A percentile compares a stretch with the other conserved stretches of the same genome.
These are phyloP conservation scores for Saccharum spontaneum DNA, from an alignment of 176 grass and related monocot species.

Conservation along the genomic window DNA sequence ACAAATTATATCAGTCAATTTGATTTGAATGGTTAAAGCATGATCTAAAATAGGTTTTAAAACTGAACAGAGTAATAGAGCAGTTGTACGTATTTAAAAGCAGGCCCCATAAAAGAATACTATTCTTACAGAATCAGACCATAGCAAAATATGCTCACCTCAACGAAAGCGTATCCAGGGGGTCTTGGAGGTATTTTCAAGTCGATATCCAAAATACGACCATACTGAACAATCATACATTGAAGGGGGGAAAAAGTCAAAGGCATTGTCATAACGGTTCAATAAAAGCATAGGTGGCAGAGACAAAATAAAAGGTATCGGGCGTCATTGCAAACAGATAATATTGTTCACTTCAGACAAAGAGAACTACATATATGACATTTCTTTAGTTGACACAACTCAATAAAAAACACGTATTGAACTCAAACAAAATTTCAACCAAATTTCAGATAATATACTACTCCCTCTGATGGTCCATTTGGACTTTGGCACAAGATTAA, in stretches of 20 bases:
- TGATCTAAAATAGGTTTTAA: background rate
- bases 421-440: background rate
- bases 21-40: background rate
- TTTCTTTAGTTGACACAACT: background rate
- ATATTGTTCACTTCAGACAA: background rate
- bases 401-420: background rate
- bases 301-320: background rate
- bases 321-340: background rate
- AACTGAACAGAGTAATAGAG: background rate
- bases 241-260: background rate
- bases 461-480: background rate
- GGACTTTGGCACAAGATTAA: background rate
- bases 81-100: background rate
- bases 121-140: slow-evolving; percentile 9
- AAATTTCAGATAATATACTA: background rate
- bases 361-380: background rate
- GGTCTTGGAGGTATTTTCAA: slow-evolving; percentile 96
- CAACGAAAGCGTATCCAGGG: slow-evolving; percentile 92
- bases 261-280: background rate
- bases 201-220: slow-evolving; percentile 82
- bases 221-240: slow-evolving; percentile 65
- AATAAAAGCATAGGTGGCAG: slow-evolving; percentile 1
- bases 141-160: slow-evolving; percentile 51
- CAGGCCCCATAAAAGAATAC: background rate
- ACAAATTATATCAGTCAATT: background rate